Conservation (phyloP, 2,329 filamentous ascomycete genomes). For the Atkinsonella texensis region DNA sequence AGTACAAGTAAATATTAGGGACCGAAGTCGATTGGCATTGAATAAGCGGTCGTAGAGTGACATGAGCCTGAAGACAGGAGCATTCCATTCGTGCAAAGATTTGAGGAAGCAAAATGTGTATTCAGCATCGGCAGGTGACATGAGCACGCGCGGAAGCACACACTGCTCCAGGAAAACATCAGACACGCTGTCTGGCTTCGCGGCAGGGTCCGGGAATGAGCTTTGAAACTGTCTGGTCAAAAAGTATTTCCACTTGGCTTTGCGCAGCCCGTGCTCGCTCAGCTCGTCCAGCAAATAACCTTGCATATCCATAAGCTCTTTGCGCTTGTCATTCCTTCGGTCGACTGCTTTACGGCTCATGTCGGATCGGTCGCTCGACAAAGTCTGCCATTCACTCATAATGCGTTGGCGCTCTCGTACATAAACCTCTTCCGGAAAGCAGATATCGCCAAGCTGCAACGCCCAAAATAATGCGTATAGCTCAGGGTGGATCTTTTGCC, state of each 20-base stretch:
- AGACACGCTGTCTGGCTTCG: slow-evolving; percentile 55
- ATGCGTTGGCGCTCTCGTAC: slow-evolving; percentile 60
- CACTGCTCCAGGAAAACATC: slow-evolving; percentile 79
- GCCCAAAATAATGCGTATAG: slow-evolving; percentile 94
- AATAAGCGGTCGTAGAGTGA: slow-evolving; percentile 77
- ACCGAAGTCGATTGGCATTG: slow-evolving; percentile 65
- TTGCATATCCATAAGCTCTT: slow-evolving; percentile 54
- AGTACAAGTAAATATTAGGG: slow-evolving; percentile 80
- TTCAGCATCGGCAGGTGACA: slow-evolving; percentile 79
- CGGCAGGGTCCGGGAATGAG: slow-evolving; percentile 62
- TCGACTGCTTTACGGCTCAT: slow-evolving; percentile 55
- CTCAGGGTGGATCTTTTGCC: slow-evolving; percentile 59
- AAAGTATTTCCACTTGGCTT: slow-evolving; percentile 54
- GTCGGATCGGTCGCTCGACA: slow-evolving; percentile 62
- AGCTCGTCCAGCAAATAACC: slow-evolving; percentile 63
- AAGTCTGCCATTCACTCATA: slow-evolving; percentile 51
- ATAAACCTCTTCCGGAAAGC: slow-evolving; percentile 66
- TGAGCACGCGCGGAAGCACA: slow-evolving; percentile 72
- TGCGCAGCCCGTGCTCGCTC: slow-evolving; percentile 54
- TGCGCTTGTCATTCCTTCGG: slow-evolving; percentile 52
- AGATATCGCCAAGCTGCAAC: slow-evolving; percentile 69
- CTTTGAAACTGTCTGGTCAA: slow-evolving; percentile 62
- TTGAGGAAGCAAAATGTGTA: slow-evolving; percentile 81
- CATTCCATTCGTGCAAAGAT: slow-evolving; percentile 72
- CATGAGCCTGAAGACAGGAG: slow-evolving; percentile 77